Evolutionary conservation across 202 grass and related monocot genomes (phyloP).

Genomic region (Cymbopogon flexuosus): DNA sequence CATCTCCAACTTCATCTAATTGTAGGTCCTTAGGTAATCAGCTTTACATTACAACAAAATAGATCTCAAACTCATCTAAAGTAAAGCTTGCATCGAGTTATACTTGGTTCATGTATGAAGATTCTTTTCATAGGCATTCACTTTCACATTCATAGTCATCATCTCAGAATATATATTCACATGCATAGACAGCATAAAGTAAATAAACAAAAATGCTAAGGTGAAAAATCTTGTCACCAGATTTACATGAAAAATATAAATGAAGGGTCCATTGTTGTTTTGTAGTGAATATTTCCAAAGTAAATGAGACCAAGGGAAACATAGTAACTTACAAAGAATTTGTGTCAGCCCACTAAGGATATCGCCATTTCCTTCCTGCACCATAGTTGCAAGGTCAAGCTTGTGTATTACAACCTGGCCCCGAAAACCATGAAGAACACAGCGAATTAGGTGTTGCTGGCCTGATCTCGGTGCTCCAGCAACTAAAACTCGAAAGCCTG

Average conservation of each 20-base stretch:
- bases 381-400: constrained; percentile 89
- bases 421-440: constrained; percentile 77
- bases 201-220: constrained; percentile 2
- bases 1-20: constrained; percentile 1
- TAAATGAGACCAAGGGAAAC: constrained; percentile 34
- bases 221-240: not conserved
- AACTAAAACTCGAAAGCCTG: constrained; percentile 80
- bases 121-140: not conserved
- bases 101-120: constrained; percentile 3
- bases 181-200: constrained; percentile 7
- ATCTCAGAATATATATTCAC: not conserved
- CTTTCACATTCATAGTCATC: constrained; percentile 13
- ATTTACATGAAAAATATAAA: constrained; percentile 2
- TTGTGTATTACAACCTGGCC: constrained; percentile 86
- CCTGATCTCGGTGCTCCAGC: constrained; percentile 71
- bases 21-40: not conserved
- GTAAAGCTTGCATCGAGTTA: constrained; percentile 12
- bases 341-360: constrained; percentile 84
- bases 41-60: not conserved
- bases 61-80: not conserved
- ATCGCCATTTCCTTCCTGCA: constrained; percentile 87
- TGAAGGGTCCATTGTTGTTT: not conserved
- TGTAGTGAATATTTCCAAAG: constrained; percentile 26
- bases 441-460: constrained; percentile 68
- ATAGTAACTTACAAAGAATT: constrained; percentile 80